Percentiles rank a stretch among this genome's conserved stretches.
These are phyloP conservation scores for Lasiodiplodia hormozganensis DNA, from an alignment of 2,329 filamentous ascomycete genomes.

Conservation along the genomic window DNA sequence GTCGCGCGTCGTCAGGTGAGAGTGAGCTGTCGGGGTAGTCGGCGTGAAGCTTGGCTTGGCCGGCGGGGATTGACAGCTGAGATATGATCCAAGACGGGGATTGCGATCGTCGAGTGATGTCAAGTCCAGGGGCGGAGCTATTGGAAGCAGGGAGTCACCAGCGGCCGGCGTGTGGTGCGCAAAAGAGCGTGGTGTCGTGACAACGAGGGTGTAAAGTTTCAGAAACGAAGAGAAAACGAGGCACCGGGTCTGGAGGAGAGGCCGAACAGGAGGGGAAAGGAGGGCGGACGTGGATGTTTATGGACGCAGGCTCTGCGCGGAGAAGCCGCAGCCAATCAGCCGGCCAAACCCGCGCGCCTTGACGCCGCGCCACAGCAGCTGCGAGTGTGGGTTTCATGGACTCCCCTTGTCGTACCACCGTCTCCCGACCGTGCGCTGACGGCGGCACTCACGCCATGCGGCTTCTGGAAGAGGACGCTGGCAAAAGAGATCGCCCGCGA, in stretches of 20 bases:
- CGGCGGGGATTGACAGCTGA: background rate
- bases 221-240: constrained; percentile 19
- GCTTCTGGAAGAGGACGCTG: constrained; percentile 9
- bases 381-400: constrained; percentile 14
- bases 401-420: constrained; percentile 26
- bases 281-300: constrained; percentile 22
- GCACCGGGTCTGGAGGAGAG: constrained; percentile 21
- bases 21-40: constrained; percentile 12
- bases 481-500: background rate
- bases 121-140: constrained; percentile 9
- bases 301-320: constrained; percentile 19
- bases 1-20: constrained; percentile 21
- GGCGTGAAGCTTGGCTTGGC: background rate
- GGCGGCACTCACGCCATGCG: constrained; percentile 19
- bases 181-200: background rate
- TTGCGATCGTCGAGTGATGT: constrained; percentile 10
- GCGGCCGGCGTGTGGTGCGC: constrained; percentile 22
- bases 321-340: constrained; percentile 23
- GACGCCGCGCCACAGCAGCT: constrained; percentile 23
- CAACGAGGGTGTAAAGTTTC: constrained; percentile 21
- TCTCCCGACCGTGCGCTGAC: constrained; percentile 19
- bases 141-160: constrained; percentile 1
- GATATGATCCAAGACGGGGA: constrained; percentile 16
- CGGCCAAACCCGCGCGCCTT: constrained; percentile 20
- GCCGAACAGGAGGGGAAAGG: constrained; percentile 22